Base-by-base conservation (phyloP, 225 moss, liverwort and hornwort genomes). In the Polytrichum commune region DNA sequence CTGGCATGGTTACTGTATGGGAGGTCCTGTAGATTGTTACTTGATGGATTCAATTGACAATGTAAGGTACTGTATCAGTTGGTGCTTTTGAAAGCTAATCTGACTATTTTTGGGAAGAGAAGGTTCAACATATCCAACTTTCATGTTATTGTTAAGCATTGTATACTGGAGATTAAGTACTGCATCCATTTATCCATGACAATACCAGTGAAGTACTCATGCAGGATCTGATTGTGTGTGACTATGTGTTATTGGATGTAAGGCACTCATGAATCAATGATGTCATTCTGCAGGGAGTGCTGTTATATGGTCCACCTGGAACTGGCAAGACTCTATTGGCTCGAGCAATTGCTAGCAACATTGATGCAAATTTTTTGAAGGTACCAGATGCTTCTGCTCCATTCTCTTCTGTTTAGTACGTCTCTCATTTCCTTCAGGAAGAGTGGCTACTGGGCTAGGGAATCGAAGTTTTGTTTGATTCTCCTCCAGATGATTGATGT, bases 331-430 rank as follows among this genome's bases (percentile, higher is more conserved):
- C 96, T 24, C 82, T 96, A 61, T 74, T 96, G 66, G 96, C 96
- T 19, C 78, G 96, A 81, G 96, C 93, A 25, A 96, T 96, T 83
- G 96, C 96, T 8, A 96, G 96, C 76, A 96, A 96, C 73, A 96
- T 96, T 77, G 96, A 96, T 78, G 96, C 96, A 24, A 96, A 96
- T 80, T 96, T 96, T 80, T 82, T 96, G 16, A 96, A 96, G 96
- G 95, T 96, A 80, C 18, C 61, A 65, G 32, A 60, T 62, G 26
- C 53, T 13, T 73, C 27, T 19, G 54, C 67, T 29, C 29, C 29
- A 65, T 30, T 22, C 27, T 25, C 10, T 16, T 46, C 46, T 46
- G 46, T 46, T 46, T 46, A 46, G 46, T 46, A 13, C 1, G 46
- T 46, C 46, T 46, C 4, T 46, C 46, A 46, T 46, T 46, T 46